These are phyloP conservation scores for Candida glucosophila DNA, from an alignment of 1,139 yeast species.

Conservation along the genomic window DNA sequence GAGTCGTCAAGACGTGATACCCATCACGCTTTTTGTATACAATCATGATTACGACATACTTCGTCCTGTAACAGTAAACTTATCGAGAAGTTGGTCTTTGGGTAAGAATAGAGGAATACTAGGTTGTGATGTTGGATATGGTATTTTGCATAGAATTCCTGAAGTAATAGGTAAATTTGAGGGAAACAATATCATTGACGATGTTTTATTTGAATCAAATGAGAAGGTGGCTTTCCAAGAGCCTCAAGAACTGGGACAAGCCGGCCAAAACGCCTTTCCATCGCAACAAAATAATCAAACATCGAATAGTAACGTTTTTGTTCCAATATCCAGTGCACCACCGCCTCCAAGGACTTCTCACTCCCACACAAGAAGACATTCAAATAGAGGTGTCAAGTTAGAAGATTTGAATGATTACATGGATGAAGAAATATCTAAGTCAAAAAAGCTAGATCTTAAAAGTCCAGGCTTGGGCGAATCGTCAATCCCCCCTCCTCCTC, in stretches of 20 bases:
- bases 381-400: too few relatives aligned
- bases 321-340: constrained; percentile 11
- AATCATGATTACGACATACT: constrained; percentile 80
- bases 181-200: constrained; percentile 22
- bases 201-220: constrained; percentile 27
- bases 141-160: constrained; percentile 78
- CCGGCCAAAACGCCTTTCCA: constrained; percentile 1
- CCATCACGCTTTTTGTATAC: constrained; percentile 64
- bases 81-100: constrained; percentile 33
- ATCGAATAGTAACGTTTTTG: constrained; percentile 3
- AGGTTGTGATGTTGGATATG: constrained; percentile 95
- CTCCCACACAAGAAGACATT: constrained; percentile 15
- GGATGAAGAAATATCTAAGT: constrained; percentile 39
- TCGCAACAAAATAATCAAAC: too few relatives aligned
- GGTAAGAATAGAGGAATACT: constrained; percentile 64
- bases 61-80: constrained; percentile 73
- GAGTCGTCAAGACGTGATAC: constrained; percentile 26
- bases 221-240: constrained; percentile 8
- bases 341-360: constrained; percentile 17
- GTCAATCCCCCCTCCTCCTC: constrained; percentile 25
- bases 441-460: constrained; percentile 26
- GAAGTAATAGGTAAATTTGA: constrained; percentile 49
- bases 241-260: constrained; percentile 3
- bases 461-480: constrained; percentile 4
- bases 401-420: constrained; percentile 31